A percentile compares a stretch with the other conserved stretches of the same genome.
Conservation (phyloP, 352 stramenopile species). For the Pythium coloratum region DNA sequence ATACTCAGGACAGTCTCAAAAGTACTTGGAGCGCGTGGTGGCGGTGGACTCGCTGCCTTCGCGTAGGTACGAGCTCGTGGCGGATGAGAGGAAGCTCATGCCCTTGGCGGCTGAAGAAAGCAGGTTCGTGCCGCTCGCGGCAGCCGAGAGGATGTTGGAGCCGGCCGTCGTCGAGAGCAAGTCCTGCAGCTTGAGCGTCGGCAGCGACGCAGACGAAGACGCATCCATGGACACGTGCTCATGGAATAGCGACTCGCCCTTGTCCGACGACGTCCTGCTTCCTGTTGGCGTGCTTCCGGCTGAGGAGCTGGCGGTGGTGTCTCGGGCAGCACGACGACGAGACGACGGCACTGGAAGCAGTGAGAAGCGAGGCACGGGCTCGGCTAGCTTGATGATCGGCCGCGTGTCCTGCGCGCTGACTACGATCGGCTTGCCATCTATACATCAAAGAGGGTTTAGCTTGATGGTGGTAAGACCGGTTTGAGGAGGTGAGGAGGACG, state of each 20-base stretch:
- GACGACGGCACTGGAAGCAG: constrained; percentile 70
- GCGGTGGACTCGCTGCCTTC: constrained; percentile 20
- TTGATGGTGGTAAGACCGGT: too few species aligned
- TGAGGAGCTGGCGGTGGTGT: constrained; percentile 18
- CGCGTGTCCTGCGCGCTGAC: constrained; percentile 66
- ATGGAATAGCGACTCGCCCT: constrained; percentile 27
- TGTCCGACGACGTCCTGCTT: neutral
- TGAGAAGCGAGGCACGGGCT: constrained; percentile 79
- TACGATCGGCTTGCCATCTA: constrained; percentile 77
- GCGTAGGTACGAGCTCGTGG: constrained; percentile 64
- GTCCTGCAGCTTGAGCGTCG: constrained; percentile 49
- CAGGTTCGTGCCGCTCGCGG: constrained; percentile 63
- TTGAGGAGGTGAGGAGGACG: constrained; percentile 17
- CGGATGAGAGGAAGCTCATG: constrained; percentile 81
- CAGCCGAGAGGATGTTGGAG: constrained; percentile 62
- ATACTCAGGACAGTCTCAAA: constrained; percentile 38
- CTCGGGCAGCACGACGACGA: constrained; percentile 52
- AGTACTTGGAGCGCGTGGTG: constrained; percentile 46
- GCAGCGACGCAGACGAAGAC: constrained; percentile 18
- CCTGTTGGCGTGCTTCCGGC: constrained; percentile 13
- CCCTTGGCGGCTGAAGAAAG: constrained; percentile 76
- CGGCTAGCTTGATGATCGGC: constrained; percentile 65
- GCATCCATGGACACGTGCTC: constrained; percentile 9
- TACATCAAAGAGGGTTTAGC: constrained; percentile 8
- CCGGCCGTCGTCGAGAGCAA: constrained; percentile 34